Evolutionary conservation across 2,329 filamentous ascomycete genomes (phyloP), one percentile per base, ranked within the genome.

Genomic region (Aspergillus oerlinghausenensis): DNA sequence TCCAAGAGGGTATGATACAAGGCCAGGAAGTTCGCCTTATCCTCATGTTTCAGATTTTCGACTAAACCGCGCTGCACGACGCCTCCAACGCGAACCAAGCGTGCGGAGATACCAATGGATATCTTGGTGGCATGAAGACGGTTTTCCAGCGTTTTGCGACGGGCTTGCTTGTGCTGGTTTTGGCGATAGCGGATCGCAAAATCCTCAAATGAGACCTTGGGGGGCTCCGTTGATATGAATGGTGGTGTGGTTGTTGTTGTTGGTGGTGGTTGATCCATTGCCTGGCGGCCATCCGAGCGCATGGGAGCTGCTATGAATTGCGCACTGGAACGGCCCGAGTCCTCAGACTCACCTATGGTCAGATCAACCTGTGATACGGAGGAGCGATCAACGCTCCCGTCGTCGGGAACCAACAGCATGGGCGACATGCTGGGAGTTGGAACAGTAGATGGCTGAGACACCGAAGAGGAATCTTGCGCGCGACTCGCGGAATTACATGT

Each of bases 1-100:
- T 78, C 76, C 65, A 73, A 69, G 50, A 78, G 67, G 55, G 73
- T 70, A 55, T 78, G 74, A 60, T 78, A 77, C 21, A 78, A 71
- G 51, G 70, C 67, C 55, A 75, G 71, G 57, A 79, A 79, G 58
- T 68, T 75, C 59, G 67, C 63, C 59, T 78, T 77, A 66, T 79
- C 77, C 57, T 75, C 73, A 64, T 77, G 70, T 59, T 73, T 77
- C 54, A 78, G 70, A 50, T 72, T 72, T 61, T 79, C 76, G 38
- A 79, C 75, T 25, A 79, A 66, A 40, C 76, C 76, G 51, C 73
- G 73, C 59, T 78, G 76, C 26, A 75, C 68, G 52, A 72, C 72
- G 32, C 70, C 68, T 26, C 73, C 71, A 55, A 77, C 68, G 49
- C 77, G 74, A 55, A 75, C 63, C 56, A 79, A 66, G 35, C 77